Evolutionary conservation across 2,329 filamentous ascomycete genomes (phyloP).

Genomic region (Xylariaceae sp.): DNA sequence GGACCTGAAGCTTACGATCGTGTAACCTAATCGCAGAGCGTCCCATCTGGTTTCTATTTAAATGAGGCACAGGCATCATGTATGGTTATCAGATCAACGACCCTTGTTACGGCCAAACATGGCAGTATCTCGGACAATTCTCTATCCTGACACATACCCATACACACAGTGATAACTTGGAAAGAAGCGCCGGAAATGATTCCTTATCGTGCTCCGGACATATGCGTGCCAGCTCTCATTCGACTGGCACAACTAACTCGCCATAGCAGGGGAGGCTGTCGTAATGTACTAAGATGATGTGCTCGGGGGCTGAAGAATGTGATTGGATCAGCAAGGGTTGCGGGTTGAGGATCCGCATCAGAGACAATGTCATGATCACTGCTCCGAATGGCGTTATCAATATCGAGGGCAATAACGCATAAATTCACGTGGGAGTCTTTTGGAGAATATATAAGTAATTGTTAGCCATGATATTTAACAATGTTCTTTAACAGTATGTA

Average conservation of each 20-base stretch:
- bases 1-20: not conserved
- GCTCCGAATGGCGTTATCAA: slow-evolving; percentile 23
- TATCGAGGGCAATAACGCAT: not conserved
- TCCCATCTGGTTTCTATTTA: too few relatives aligned
- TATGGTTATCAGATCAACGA: too few relatives aligned
- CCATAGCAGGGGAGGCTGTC: slow-evolving; percentile 25
- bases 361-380: slow-evolving; percentile 21
- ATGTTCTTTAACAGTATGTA: too few relatives aligned
- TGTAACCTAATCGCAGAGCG: not conserved
- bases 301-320: not conserved
- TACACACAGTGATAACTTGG: too few relatives aligned
- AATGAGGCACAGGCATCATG: too few relatives aligned
- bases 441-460: too few relatives aligned
- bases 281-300: slow-evolving; percentile 10
- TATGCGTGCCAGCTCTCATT: slow-evolving; percentile 5
- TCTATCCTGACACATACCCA: too few relatives aligned
- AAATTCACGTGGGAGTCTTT: too few relatives aligned
- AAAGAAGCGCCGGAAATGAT: too few relatives aligned
- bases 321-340: slow-evolving; percentile 11
- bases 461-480: too few relatives aligned
- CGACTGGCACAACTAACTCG: slow-evolving; percentile 17
- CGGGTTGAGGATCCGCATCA: not conserved
- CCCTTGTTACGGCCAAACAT: too few relatives aligned
- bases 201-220: not conserved
- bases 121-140: too few relatives aligned